Base-by-base conservation (phyloP, 2,329 filamentous ascomycete genomes). In the Colletotrichum lini region DNA sequence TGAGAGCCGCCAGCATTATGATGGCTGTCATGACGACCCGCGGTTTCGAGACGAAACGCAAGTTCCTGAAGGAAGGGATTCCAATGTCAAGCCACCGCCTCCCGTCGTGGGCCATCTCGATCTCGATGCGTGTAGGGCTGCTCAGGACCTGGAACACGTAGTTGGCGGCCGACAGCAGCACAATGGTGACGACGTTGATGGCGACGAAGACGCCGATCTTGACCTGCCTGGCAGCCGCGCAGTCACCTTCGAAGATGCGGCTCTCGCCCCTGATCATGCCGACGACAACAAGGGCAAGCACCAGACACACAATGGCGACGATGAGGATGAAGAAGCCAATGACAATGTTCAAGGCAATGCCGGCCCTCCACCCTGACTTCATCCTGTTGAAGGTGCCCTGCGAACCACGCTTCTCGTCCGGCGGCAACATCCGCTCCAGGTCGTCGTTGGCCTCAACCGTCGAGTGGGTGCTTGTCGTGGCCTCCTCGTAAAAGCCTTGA, bases 111-210 rank as follows among this genome's bases (percentile, higher is more conserved):
- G 87, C 87, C 15, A 73, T 76, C 38, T 82, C 79, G 10, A 89
- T 76, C 74, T 89, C 87, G 13, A 77, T 77, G 50, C 87, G 82
- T 9, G 86, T 88, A 7, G 87, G 88, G 73, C 87, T 88, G 74
- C 80, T 83, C 15, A 89, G 82, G n/a, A 88, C 81, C 76, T 89
- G 87, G 68, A 87, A 86, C 49, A 82, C 80, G 74, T 89, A 89
- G 78, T 88, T 88, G 13, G 83, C 87, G 3, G 83, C 84, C 0
- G 83, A 83, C 15, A 89, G 76, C 23, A 88, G 73, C 5, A 82
- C 78, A 6, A 86, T 75, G 9, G 79, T 80, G 52, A 85, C 79
- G 2, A 84, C 74, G 76, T 85, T 87, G 70, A 87, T 82, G 23
- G 82, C 77, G 9, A 81, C 83, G 59, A 85, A 82, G 30, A 88